These are phyloP conservation scores for Didymella exigua DNA, from an alignment of 2,329 filamentous ascomycete species.

Conservation along the genomic window DNA sequence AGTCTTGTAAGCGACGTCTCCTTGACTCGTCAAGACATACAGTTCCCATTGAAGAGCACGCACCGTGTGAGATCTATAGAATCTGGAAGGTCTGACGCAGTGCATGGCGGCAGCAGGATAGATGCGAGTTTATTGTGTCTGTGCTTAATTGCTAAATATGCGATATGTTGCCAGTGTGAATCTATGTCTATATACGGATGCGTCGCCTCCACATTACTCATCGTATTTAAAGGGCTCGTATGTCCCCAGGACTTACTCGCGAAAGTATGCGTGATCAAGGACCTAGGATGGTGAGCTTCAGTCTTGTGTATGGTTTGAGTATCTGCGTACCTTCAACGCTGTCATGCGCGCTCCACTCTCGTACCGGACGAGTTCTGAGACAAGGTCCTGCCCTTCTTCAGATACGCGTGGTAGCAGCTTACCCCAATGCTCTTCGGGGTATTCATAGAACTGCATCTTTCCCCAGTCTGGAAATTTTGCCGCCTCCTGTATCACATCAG, in stretches of 20 bases:
- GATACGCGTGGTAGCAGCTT: slow-evolving; percentile 69
- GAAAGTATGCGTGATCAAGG: slow-evolving; percentile 40
- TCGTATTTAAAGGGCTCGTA: not conserved
- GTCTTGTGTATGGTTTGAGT: not conserved
- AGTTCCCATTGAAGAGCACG: too few relatives aligned
- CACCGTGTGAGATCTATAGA: too few relatives aligned
- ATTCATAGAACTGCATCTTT: slow-evolving; percentile 78
- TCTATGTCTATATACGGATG: slow-evolving; percentile 6
- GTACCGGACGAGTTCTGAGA: slow-evolving; percentile 72
- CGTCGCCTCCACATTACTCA: slow-evolving; percentile 1
- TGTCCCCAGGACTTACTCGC: slow-evolving; percentile 4
- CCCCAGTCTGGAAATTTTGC: slow-evolving; percentile 80
- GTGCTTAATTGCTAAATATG: not conserved
- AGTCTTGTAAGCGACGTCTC: too few relatives aligned
- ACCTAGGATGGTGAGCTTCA: slow-evolving; percentile 26
- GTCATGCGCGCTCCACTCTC: slow-evolving; percentile 70
- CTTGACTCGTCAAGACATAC: too few relatives aligned
- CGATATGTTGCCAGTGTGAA: not conserved
- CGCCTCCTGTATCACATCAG: slow-evolving; percentile 59
- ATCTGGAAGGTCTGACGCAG: too few relatives aligned
- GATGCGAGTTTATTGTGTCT: not conserved
- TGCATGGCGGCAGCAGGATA: not conserved
- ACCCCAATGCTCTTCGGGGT: slow-evolving; percentile 70
- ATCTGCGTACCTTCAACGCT: slow-evolving; percentile 63
- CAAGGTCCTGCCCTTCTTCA: slow-evolving; percentile 66